Percentiles rank a stretch among this genome's conserved stretches.
Conservation (phyloP, 352 stramenopile genomes). For the Globisporangium spinosum region DNA sequence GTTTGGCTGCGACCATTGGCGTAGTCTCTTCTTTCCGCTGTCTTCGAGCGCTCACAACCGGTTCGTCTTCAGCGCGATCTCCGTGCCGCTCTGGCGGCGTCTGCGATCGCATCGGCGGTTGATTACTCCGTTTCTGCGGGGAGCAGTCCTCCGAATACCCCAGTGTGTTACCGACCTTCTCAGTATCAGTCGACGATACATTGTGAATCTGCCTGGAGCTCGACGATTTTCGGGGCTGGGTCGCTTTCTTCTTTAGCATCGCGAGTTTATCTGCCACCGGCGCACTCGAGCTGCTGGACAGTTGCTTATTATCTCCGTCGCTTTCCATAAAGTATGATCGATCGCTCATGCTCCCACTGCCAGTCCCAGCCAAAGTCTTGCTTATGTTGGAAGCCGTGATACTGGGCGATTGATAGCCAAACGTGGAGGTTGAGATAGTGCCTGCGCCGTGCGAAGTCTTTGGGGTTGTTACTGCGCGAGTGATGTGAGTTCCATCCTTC, state of each 20-base stretch:
- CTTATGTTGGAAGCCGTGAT: not conserved
- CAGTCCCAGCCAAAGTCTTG: not conserved
- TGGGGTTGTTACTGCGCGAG: not conserved
- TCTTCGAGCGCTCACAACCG: not conserved
- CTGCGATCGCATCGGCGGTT: slow-evolving; percentile 9
- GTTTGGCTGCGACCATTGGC: not conserved
- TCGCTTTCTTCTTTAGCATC: slow-evolving; percentile 58
- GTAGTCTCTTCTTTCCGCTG: not conserved
- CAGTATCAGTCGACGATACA: not conserved
- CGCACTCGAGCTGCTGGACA: not conserved
- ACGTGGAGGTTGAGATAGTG: not conserved
- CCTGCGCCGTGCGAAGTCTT: not conserved
- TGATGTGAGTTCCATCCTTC: not conserved
- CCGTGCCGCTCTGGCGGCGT: slow-evolving; percentile 8
- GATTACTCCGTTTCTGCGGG: not conserved
- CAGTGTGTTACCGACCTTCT: not conserved
- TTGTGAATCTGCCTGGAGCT: slow-evolving; percentile 34
- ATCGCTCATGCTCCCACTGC: slow-evolving; percentile 34
- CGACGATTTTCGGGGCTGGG: slow-evolving; percentile 39
- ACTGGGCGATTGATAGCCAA: not conserved
- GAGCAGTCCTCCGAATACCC: not conserved
- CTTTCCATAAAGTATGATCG: slow-evolving; percentile 30
- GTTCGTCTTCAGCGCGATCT: not conserved
- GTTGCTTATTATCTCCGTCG: not conserved
- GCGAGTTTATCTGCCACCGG: slow-evolving; percentile 38